Percentiles rank a stretch among this genome's conserved stretches.
Evolutionary conservation across 192 early-diverging fungal species (phyloP).

Genomic region (Linnemannia exigua): DNA sequence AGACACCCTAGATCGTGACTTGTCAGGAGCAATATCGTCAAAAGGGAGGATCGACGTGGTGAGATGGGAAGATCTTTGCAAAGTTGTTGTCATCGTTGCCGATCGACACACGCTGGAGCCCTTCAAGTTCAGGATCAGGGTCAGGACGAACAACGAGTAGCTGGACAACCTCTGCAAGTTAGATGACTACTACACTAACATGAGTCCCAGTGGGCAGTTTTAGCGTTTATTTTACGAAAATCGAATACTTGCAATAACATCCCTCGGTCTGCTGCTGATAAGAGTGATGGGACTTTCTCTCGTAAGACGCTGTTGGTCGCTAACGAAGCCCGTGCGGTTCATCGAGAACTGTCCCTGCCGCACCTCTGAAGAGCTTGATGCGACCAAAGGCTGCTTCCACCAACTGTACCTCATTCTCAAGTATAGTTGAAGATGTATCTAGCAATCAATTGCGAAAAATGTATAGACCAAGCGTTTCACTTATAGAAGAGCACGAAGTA

Average conservation of each 20-base stretch:
- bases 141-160: slow-evolving; percentile 16
- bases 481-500: too few species aligned
- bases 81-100: neutral
- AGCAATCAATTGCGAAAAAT: slow-evolving; percentile 28
- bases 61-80: neutral
- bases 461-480: slow-evolving; percentile 27
- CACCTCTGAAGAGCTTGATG: slow-evolving; percentile 26
- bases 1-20: too few species aligned
- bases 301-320: slow-evolving; percentile 12
- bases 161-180: too few species aligned
- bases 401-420: slow-evolving; percentile 25
- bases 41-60: slow-evolving; percentile 3
- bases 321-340: slow-evolving; percentile 8
- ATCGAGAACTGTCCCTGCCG: slow-evolving; percentile 26
- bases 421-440: slow-evolving; percentile 15
- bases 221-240: slow-evolving; percentile 7
- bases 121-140: slow-evolving; percentile 13
- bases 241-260: slow-evolving; percentile 12
- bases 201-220: slow-evolving; percentile 13
- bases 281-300: slow-evolving; percentile 25
- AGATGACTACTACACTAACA: slow-evolving; percentile 9
- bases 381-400: slow-evolving; percentile 39
- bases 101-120: slow-evolving; percentile 10
- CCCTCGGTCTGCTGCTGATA: slow-evolving; percentile 27
- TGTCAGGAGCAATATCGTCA: too few species aligned